Conservation (phyloP, 345 rosid species). For the Microthlaspi erraticum region DNA sequence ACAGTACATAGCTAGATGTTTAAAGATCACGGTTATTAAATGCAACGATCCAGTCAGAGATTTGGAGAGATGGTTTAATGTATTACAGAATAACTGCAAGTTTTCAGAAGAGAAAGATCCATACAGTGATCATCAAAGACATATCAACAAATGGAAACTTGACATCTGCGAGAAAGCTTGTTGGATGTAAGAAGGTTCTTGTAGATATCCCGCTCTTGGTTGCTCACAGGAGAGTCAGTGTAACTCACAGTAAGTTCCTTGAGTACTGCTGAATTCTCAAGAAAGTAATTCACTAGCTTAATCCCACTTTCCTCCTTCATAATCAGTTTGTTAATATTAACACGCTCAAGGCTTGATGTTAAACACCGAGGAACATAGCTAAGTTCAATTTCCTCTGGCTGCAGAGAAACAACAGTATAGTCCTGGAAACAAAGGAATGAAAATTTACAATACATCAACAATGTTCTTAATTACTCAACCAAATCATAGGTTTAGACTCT, state of each 20-base stretch:
- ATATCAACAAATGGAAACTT: no score
- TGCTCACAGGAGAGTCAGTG: not conserved
- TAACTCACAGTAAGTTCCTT: not conserved
- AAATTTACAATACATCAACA: not conserved
- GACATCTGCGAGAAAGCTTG: not conserved
- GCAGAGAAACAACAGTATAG: not conserved
- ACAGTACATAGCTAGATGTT: no score
- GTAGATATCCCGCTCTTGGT: not conserved
- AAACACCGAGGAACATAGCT: constrained; percentile 10
- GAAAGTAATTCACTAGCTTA: constrained; percentile 3
- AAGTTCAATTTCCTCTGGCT: not conserved
- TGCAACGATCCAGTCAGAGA: no score
- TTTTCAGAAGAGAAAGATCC: no score
- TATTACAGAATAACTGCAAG: no score
- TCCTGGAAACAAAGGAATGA: not conserved
- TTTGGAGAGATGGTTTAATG: no score
- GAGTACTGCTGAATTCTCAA: constrained; percentile 11
- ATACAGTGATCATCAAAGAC: no score
- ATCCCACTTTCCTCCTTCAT: not conserved
- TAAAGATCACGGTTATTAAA: no score
- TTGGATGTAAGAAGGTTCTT: not conserved
- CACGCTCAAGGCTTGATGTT: not conserved
- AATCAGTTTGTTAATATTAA: not conserved
- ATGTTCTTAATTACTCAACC: not conserved
- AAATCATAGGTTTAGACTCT: not conserved